Evolutionary conservation across 164 flowering plant species (phyloP), one percentile per base, ranked within the genome.

Genomic region (Kingdonia uniflora): DNA sequence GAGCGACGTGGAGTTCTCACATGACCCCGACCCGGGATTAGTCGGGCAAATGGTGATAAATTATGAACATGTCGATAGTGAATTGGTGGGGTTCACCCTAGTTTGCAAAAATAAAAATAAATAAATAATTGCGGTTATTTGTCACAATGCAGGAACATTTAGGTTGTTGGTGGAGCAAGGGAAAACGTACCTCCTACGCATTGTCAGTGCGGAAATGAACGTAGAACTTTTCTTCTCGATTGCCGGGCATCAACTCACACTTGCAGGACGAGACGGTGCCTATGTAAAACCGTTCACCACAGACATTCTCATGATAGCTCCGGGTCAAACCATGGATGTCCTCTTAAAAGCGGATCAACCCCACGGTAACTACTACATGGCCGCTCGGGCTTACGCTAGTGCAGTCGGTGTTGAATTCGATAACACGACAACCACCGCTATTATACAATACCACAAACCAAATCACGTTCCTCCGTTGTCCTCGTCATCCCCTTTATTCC

Each of bases 161-260:
- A 61, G 50, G 57, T 42, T 68, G 13, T 21, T 14, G 23, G 72
- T 74, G 19, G 61, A 67, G 17, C 24, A 57, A 20, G 74, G 70
- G 12, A 65, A 70, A 19, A 71, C 74, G 0, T 73, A 71, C 37
- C 72, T 76, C 4, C 68, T 75, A 19, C 72, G 78, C 2, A 23
- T 76, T 10, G 40, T 11, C 0, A 29, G 8, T 8, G 35, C 35
- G 35, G 35, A 8, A 29, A 29, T 29, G 35, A 8, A 29, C 35
- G 8, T 8, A 8, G 35, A 29, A 29, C 35, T 3, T 8, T 29
- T 29, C 35, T 29, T 29, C 35, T 29, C 35, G 35, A 8, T 29
- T 29, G 35, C 35, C 8, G 8, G 35, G 35, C 35, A 29, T 29
- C 4, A 29, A 29, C 61, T 69, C 29, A 65, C 73, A 13, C 51